phyloP scores from a whole-genome alignment of 1,139 yeast species.

The Maudiozyma humilis region DNA sequence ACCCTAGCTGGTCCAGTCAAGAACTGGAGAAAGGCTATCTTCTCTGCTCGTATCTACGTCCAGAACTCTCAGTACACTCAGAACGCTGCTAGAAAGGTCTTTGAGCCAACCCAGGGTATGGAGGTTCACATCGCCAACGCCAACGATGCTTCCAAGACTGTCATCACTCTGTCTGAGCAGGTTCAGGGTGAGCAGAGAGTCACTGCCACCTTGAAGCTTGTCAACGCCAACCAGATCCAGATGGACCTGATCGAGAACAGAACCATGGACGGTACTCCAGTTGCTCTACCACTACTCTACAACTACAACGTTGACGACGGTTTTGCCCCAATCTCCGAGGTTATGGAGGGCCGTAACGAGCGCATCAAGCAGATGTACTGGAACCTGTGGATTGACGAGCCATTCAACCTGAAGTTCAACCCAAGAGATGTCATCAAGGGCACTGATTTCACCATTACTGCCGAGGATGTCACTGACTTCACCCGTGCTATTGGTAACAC shows the following conservation, averaged over 20 bases:
- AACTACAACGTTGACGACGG: slow-evolving; percentile 78
- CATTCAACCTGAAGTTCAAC: slow-evolving; percentile 54
- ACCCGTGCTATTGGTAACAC: slow-evolving; percentile 96
- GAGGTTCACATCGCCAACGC: slow-evolving; percentile 55
- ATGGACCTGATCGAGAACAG: slow-evolving; percentile 81
- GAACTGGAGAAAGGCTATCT: slow-evolving; percentile 89
- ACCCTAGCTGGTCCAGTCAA: slow-evolving; percentile 70
- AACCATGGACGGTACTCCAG: slow-evolving; percentile 68
- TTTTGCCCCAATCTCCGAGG: slow-evolving; percentile 87
- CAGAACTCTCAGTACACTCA: slow-evolving; percentile 74
- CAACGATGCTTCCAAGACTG: slow-evolving; percentile 45
- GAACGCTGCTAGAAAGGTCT: slow-evolving; percentile 72
- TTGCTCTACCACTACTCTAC: slow-evolving; percentile 69
- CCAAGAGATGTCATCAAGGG: slow-evolving; percentile 58
- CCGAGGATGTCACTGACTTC: slow-evolving; percentile 78
- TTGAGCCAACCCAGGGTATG: slow-evolving; percentile 55
- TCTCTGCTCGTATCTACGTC: slow-evolving; percentile 69
- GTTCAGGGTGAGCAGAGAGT: slow-evolving; percentile 65
- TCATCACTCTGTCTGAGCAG: slow-evolving; percentile 58
- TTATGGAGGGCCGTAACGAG: slow-evolving; percentile 81
- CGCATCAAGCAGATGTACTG: slow-evolving; percentile 95
- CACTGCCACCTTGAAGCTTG: slow-evolving; percentile 55
- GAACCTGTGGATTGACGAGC: slow-evolving; percentile 90
- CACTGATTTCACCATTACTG: slow-evolving; percentile 60
- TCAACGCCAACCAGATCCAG: slow-evolving; percentile 43